phyloP scores from a whole-genome alignment of 2,329 filamentous ascomycete species.

The Onygenales sp. region DNA sequence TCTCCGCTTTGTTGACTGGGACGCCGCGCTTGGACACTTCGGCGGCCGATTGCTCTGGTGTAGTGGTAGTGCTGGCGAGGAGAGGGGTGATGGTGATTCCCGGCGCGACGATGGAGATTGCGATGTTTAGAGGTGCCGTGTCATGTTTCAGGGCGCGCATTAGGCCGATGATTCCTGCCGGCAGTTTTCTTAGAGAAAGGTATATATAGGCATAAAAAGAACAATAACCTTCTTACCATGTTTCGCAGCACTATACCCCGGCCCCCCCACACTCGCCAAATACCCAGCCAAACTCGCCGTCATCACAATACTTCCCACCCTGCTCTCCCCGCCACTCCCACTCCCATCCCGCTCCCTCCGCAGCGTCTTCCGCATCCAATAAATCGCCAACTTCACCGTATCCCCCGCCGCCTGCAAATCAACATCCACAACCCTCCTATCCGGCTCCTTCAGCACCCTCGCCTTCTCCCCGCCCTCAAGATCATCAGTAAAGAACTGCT shows the following conservation, averaged over 20 bases:
- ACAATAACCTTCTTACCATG: slow-evolving; percentile 28
- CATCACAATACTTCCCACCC: slow-evolving; percentile 37
- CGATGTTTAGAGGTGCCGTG: slow-evolving; percentile 36
- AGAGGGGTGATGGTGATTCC: slow-evolving; percentile 42
- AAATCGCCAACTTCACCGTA: slow-evolving; percentile 39
- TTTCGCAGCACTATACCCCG: slow-evolving; percentile 41
- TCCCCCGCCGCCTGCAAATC: slow-evolving; percentile 40
- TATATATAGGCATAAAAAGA: neutral
- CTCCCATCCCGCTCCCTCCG: neutral
- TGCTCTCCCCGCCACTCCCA: slow-evolving; percentile 13
- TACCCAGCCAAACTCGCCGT: slow-evolving; percentile 43
- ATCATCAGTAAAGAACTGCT: slow-evolving; percentile 42
- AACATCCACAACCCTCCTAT: slow-evolving; percentile 35
- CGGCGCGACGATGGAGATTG: slow-evolving; percentile 39
- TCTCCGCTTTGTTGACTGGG: slow-evolving; percentile 38
- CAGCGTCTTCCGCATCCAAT: slow-evolving; percentile 35
- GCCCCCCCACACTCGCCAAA: slow-evolving; percentile 38
- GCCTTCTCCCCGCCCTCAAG: slow-evolving; percentile 20
- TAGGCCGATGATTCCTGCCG: slow-evolving; percentile 36
- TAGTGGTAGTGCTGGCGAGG: slow-evolving; percentile 24
- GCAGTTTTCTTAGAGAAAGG: neutral
- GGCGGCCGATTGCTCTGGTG: slow-evolving; percentile 30
- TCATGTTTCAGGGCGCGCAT: slow-evolving; percentile 42
- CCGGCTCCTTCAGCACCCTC: slow-evolving; percentile 34
- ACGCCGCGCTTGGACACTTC: slow-evolving; percentile 37